Base-by-base conservation (phyloP, 2,329 filamentous ascomycete species). In the Chalara sp. region DNA sequence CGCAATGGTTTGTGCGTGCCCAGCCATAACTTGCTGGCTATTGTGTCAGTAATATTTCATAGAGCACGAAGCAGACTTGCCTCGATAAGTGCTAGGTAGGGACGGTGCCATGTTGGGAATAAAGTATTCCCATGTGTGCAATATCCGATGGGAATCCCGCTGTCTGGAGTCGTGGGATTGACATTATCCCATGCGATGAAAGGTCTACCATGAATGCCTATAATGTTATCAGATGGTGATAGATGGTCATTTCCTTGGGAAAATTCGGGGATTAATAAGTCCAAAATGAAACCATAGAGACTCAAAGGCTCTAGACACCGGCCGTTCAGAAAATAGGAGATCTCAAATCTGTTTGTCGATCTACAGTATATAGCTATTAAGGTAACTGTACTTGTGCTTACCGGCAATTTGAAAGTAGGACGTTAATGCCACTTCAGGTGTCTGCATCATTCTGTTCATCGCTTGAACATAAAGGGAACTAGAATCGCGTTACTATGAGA, bases 81-180 rank as follows among this genome's bases (percentile, higher is more conserved):
- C 69, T 82, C 79, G 48, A 70, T 79, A 6, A 80, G 66, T 4
- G 72, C 66, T 32, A 79, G 57, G 53, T 76, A 81, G 4, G 76
- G 72, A 11, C 78, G 72, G 61, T 82, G 78, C 79, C 76, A 81
- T 11, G 49, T 57, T n/a, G 54, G 50, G 32, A 61, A 57, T 6
- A 58, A 44, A 12, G 53, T 46, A 30, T 49, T 39, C 35, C 40
- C 45, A 47, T 57, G 53, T n/a, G 46, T 51, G 42, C 55, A 57
- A 48, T 56, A 55, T 4, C 53, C 55, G 10, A 35, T 50, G 11
- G 40, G 6, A 45, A 59, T 55, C 6, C 49, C 46, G 40, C 48
- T 39, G 31, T 13, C 39, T 21, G 32, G 21, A 11, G 32, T 43
- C 21, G 11, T 13, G 4, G 21, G 13, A 6, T 65, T 57, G 1